These are phyloP conservation scores for Hypoxylon sp. DNA, from an alignment of 2,329 filamentous ascomycete genomes.

Conservation along the genomic window DNA sequence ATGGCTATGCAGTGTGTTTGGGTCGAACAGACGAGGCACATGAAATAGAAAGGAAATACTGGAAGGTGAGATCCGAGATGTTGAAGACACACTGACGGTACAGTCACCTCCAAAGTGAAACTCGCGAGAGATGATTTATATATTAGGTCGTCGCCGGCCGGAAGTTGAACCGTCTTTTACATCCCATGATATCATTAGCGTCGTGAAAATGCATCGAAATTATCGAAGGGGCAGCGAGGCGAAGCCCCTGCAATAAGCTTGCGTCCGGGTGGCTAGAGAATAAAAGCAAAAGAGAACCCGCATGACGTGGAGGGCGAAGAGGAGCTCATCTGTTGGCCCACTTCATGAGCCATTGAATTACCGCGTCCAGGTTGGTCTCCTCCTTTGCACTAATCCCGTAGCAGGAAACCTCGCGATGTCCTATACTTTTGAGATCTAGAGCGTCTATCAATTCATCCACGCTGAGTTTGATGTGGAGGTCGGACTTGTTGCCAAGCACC, in stretches of 20 bases:
- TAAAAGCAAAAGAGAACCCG: slow-evolving; percentile 27
- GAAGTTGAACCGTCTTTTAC: slow-evolving; percentile 51
- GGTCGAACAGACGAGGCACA: slow-evolving; percentile 46
- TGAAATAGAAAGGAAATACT: slow-evolving; percentile 42
- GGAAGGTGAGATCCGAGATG: slow-evolving; percentile 44
- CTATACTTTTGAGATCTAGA: slow-evolving; percentile 89
- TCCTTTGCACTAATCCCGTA: slow-evolving; percentile 99
- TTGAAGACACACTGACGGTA: slow-evolving; percentile 42
- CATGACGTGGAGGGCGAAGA: slow-evolving; percentile 18
- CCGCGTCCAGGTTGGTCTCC: slow-evolving; percentile 97
- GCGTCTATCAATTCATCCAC: slow-evolving; percentile 97
- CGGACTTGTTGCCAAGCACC: slow-evolving; percentile 97
- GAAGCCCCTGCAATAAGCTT: slow-evolving; percentile 25
- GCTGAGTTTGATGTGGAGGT: slow-evolving; percentile 89
- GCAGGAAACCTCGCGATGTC: slow-evolving; percentile 94
- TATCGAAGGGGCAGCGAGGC: slow-evolving; percentile 44
- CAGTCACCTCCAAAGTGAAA: slow-evolving; percentile 47
- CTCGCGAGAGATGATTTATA: slow-evolving; percentile 55
- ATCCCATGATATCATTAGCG: slow-evolving; percentile 53
- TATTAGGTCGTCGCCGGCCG: slow-evolving; percentile 55
- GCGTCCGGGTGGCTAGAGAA: slow-evolving; percentile 29
- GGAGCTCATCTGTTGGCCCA: slow-evolving; percentile 78
- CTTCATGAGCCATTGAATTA: slow-evolving; percentile 96
- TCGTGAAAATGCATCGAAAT: slow-evolving; percentile 52
- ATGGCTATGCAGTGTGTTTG: slow-evolving; percentile 48